Evolutionary conservation across 176 grass and related monocot genomes (phyloP).

Genomic region (Raddia guianensis): DNA sequence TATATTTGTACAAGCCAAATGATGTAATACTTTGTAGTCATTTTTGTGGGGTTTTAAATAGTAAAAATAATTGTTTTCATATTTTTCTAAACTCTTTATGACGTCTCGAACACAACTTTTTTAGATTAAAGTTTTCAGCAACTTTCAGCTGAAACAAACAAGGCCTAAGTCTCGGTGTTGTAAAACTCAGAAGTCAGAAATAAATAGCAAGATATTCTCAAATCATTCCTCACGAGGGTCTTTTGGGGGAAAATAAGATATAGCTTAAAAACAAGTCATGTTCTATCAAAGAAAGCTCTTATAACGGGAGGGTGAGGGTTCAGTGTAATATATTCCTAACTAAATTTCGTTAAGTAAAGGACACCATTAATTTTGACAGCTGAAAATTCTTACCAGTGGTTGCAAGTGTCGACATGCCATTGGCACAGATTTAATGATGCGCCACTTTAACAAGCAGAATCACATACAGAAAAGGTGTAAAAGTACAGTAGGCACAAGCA

Average conservation of each 20-base stretch:
- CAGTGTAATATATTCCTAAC: constrained; percentile 50
- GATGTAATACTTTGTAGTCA: too few relatives aligned
- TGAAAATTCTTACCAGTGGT: constrained; percentile 43
- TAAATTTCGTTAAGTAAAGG: constrained; percentile 45
- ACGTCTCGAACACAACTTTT: too few relatives aligned
- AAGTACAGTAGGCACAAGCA: constrained; percentile 11
- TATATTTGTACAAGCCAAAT: too few relatives aligned
- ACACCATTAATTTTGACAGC: constrained; percentile 36
- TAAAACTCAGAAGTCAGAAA: constrained; percentile 15
- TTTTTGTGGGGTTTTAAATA: too few relatives aligned
- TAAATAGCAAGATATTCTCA: constrained; percentile 27
- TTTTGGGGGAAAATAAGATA: neutral
- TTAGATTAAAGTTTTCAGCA: too few relatives aligned
- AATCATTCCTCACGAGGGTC: neutral
- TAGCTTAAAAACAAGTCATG: constrained; percentile 22
- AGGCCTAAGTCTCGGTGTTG: neutral
- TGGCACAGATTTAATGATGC: constrained; percentile 19
- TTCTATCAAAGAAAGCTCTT: constrained; percentile 16
- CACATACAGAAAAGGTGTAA: neutral
- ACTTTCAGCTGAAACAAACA: too few relatives aligned
- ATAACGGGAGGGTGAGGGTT: constrained; percentile 37
- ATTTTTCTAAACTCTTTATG: too few relatives aligned
- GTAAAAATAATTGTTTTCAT: too few relatives aligned
- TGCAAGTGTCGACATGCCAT: constrained; percentile 55
- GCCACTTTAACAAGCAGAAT: constrained; percentile 16